Conservation (phyloP, 192 early-diverging fungal species). For the Umbelopsis sp. region DNA sequence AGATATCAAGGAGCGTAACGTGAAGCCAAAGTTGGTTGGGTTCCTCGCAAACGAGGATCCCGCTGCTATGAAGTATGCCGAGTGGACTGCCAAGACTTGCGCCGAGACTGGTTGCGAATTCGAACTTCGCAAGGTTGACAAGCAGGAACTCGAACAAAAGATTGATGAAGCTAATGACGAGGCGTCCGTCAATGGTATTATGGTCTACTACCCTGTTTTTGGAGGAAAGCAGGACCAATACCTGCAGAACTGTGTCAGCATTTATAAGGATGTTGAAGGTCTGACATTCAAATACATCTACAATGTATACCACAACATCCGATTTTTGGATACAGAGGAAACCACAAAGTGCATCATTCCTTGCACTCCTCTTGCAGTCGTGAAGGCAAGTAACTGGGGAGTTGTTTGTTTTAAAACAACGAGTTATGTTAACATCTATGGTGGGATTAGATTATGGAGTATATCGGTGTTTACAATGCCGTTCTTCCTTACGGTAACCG, state of each 20-base stretch:
- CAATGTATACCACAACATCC: constrained; percentile 88
- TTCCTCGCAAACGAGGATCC: constrained; percentile 97
- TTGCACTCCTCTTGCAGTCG: constrained; percentile 96
- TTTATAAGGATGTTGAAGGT: constrained; percentile 95
- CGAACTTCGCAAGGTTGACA: constrained; percentile 82
- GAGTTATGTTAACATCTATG: neutral
- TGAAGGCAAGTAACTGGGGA: constrained; percentile 68
- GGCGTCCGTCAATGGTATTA: constrained; percentile 84
- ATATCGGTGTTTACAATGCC: constrained; percentile 91
- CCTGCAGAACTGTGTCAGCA: constrained; percentile 88
- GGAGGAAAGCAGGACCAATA: constrained; percentile 93
- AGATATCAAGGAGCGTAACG: constrained; percentile 63
- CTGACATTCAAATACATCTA: constrained; percentile 93
- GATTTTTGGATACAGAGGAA: constrained; percentile 80
- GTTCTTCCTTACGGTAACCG: constrained; percentile 92
- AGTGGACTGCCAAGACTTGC: constrained; percentile 95
- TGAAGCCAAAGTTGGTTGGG: constrained; percentile 80
- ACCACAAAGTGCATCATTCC: constrained; percentile 96
- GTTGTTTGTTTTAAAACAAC: neutral
- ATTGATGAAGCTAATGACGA: constrained; percentile 92
- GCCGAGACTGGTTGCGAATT: constrained; percentile 88
- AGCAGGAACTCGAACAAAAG: constrained; percentile 82
- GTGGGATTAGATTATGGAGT: constrained; percentile 76
- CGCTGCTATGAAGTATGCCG: constrained; percentile 89
- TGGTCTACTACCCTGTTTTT: constrained; percentile 99